phyloP scores from a whole-genome alignment of 2,329 filamentous ascomycete species.

The Rhexocercosporidium sp. region DNA sequence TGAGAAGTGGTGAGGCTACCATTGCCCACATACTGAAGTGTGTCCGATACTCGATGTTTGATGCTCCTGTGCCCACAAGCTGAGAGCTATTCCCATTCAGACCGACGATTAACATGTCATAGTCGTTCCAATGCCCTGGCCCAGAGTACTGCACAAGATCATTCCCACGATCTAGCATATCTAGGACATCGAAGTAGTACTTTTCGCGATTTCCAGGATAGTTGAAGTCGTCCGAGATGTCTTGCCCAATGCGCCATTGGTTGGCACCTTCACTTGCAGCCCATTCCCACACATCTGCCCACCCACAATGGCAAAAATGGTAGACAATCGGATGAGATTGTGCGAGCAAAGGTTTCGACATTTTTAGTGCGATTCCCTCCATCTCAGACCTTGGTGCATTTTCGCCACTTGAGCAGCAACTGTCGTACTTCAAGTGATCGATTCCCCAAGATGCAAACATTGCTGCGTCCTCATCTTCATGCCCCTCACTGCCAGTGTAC shows the following conservation, averaged over 20 bases:
- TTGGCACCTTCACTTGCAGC: constrained; percentile 47
- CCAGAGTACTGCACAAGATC: constrained; percentile 50
- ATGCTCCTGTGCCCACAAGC: constrained; percentile 47
- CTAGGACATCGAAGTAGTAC: constrained; percentile 36
- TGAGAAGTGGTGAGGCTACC: constrained; percentile 34
- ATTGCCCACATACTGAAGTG: constrained; percentile 38
- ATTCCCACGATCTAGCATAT: constrained; percentile 55
- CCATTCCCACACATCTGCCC: constrained; percentile 50
- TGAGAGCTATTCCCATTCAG: constrained; percentile 36
- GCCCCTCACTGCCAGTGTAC: constrained; percentile 55
- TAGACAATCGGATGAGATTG: constrained; percentile 54
- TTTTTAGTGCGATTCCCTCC: constrained; percentile 41
- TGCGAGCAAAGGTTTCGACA: constrained; percentile 55
- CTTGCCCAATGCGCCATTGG: constrained; percentile 52
- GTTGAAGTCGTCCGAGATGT: constrained; percentile 45
- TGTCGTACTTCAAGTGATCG: constrained; percentile 65
- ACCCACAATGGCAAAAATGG: constrained; percentile 58
- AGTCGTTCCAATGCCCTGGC: constrained; percentile 57
- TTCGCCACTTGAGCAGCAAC: constrained; percentile 59
- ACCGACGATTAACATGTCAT: constrained; percentile 38
- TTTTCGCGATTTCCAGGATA: constrained; percentile 34
- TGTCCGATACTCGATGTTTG: constrained; percentile 39
- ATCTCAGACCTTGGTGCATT: constrained; percentile 43
- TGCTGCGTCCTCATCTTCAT: constrained; percentile 62
- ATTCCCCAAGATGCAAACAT: constrained; percentile 63